Evolutionary conservation across 202 grass and related monocot genomes (phyloP).

Genomic region (Setaria viridis): DNA sequence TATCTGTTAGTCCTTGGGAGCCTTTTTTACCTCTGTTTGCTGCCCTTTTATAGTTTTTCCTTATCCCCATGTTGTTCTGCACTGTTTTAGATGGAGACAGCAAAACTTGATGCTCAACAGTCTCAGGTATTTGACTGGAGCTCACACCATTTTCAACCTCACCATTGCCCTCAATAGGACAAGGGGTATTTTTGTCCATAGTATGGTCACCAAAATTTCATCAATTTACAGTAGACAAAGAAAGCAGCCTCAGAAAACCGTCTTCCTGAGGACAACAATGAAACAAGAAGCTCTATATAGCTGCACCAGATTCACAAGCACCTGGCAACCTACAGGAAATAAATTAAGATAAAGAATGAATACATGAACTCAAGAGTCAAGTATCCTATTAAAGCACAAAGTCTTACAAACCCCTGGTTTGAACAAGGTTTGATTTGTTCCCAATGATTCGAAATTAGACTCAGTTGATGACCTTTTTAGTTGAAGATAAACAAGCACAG

Average conservation of each 20-base stretch:
- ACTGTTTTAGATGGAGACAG: conserved; percentile 43
- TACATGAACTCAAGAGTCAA: neutral
- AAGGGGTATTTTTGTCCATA: conserved; percentile 40
- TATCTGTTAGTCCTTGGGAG: conserved; percentile 48
- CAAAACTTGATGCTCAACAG: conserved; percentile 34
- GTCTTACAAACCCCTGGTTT: conserved; percentile 4
- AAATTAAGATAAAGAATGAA: conserved; percentile 34
- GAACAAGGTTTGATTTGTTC: neutral
- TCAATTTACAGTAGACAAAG: conserved; percentile 33
- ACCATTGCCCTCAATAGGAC: conserved; percentile 29
- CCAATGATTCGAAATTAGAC: neutral
- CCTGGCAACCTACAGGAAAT: conserved; percentile 34
- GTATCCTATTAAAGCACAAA: neutral
- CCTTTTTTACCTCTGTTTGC: conserved; percentile 58
- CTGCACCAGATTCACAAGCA: conserved; percentile 29
- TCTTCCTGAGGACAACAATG: neutral
- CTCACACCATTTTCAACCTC: conserved; percentile 30
- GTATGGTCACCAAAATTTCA: conserved; percentile 7
- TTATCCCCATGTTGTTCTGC: conserved; percentile 36
- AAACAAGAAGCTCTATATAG: conserved; percentile 12
- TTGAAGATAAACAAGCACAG: neutral
- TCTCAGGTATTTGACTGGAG: conserved; percentile 48
- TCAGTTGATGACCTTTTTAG: neutral
- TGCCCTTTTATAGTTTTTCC: conserved; percentile 60
- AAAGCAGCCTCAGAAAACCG: neutral